phyloP scores from a whole-genome alignment of 176 grass and related monocot genomes.

The Olyra latifolia region DNA sequence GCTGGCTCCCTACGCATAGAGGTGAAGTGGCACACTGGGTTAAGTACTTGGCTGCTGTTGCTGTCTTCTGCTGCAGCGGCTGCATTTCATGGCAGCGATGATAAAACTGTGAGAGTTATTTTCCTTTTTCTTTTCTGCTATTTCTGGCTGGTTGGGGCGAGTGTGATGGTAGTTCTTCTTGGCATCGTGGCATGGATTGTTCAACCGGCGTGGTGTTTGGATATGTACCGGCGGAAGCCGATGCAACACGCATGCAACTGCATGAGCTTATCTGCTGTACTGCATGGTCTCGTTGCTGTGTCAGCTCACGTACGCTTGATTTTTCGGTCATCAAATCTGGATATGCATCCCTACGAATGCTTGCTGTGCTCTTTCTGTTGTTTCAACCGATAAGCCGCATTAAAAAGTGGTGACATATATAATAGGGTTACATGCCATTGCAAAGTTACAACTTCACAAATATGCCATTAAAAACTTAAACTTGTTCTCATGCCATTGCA shows the following conservation, averaged over 20 bases:
- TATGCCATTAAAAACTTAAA: no score
- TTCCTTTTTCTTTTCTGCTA: no score
- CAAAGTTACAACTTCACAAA: no score
- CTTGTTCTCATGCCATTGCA: no score
- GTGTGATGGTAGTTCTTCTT: not conserved
- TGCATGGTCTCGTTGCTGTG: not conserved
- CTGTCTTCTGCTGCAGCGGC: no score
- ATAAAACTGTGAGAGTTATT: not conserved
- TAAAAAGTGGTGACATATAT: no score
- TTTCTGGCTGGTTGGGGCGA: not conserved
- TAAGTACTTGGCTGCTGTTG: no score
- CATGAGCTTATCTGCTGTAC: slow-evolving; percentile 27
- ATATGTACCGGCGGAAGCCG: not conserved
- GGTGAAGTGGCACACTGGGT: not conserved
- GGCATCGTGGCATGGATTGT: not conserved
- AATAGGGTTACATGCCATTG: not conserved
- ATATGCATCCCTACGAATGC: not conserved
- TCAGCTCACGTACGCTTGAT: slow-evolving; percentile 16
- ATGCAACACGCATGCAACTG: not conserved
- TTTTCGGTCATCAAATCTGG: slow-evolving; percentile 1
- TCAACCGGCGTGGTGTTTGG: not conserved
- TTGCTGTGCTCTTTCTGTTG: not conserved
- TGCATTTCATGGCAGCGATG: not conserved
- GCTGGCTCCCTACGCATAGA: not conserved
- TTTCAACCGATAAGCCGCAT: no score